Evolutionary conservation across 768 basidiomycete genomes (phyloP).

Genomic region (Boletales sp.): DNA sequence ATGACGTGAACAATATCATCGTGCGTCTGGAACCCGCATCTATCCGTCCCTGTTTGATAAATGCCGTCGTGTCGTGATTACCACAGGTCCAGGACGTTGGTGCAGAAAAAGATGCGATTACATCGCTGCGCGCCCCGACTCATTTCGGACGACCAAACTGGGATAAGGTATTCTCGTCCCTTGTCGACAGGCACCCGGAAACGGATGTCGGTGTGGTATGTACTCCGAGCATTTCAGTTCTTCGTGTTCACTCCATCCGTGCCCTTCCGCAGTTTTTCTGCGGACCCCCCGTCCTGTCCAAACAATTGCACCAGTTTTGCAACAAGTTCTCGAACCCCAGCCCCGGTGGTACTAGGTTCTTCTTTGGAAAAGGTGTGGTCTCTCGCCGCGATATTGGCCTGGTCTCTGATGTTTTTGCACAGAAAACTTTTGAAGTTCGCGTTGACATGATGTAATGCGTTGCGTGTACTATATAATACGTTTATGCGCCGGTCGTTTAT

Average conservation of each 20-base stretch:
- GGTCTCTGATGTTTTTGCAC: slow-evolving; percentile 7
- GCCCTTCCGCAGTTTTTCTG: slow-evolving; percentile 65
- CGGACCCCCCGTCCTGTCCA: slow-evolving; percentile 71
- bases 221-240: neutral
- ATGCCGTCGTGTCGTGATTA: too few relatives aligned
- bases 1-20: slow-evolving; percentile 92
- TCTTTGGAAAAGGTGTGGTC: slow-evolving; percentile 80
- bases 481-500: too few relatives aligned
- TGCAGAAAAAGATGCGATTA: slow-evolving; percentile 89
- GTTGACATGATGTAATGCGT: too few relatives aligned
- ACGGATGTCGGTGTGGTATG: slow-evolving; percentile 85
- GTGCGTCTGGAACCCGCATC: slow-evolving; percentile 35
- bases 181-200: slow-evolving; percentile 79
- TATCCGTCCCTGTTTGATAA: too few relatives aligned
- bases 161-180: slow-evolving; percentile 69
- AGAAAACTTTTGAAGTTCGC: slow-evolving; percentile 20
- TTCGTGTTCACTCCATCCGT: neutral
- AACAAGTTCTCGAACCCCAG: slow-evolving; percentile 82
- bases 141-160: slow-evolving; percentile 91
- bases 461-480: too few relatives aligned
- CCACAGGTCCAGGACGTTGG: slow-evolving; percentile 81
- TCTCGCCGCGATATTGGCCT: neutral
- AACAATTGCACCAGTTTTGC: slow-evolving; percentile 67
- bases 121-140: slow-evolving; percentile 83
- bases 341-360: slow-evolving; percentile 75